Evolutionary conservation across 208 protist genomes (phyloP).

Genomic region (Trypanosoma grayi): DNA sequence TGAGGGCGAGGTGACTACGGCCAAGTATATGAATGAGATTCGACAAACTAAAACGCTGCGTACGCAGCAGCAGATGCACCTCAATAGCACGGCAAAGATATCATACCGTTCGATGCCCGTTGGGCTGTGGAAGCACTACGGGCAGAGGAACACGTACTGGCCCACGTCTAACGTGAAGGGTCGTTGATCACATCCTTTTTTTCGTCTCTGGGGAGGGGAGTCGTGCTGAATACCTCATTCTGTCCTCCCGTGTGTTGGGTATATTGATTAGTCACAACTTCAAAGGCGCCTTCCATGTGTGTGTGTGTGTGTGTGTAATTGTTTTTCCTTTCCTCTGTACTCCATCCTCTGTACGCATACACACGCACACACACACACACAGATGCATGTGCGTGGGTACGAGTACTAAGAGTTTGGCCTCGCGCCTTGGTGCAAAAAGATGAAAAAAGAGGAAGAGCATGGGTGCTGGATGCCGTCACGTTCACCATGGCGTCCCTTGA

Average conservation of each 20-base stretch:
- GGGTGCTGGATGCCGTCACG: not conserved
- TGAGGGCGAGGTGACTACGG: slow-evolving; percentile 71
- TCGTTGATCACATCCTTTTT: slow-evolving; percentile 21
- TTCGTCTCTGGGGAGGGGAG: not conserved
- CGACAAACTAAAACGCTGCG: slow-evolving; percentile 74
- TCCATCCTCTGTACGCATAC: slow-evolving; percentile 12
- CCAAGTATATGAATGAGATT: slow-evolving; percentile 84
- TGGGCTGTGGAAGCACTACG: slow-evolving; percentile 87
- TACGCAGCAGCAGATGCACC: slow-evolving; percentile 86
- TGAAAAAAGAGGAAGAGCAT: not conserved
- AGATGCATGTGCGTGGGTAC: slow-evolving; percentile 4
- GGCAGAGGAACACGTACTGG: slow-evolving; percentile 67
- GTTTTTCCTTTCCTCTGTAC: slow-evolving; percentile 14
- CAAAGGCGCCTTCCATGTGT: not conserved
- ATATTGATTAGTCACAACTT: not conserved
- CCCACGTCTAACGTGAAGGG: slow-evolving; percentile 67
- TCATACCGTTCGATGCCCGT: slow-evolving; percentile 88
- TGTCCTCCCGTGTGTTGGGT: not conserved
- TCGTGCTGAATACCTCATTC: slow-evolving; percentile 8
- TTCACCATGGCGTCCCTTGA: not conserved
- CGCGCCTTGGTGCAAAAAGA: not conserved
- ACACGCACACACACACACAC: too few species aligned
- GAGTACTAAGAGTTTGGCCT: not conserved
- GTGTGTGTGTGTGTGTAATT: not conserved
- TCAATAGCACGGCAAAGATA: slow-evolving; percentile 86